A percentile compares a stretch with the other conserved stretches of the same genome.
These are phyloP conservation scores for Terana coerulea DNA, from an alignment of 768 basidiomycete species.

Conservation along the genomic window DNA sequence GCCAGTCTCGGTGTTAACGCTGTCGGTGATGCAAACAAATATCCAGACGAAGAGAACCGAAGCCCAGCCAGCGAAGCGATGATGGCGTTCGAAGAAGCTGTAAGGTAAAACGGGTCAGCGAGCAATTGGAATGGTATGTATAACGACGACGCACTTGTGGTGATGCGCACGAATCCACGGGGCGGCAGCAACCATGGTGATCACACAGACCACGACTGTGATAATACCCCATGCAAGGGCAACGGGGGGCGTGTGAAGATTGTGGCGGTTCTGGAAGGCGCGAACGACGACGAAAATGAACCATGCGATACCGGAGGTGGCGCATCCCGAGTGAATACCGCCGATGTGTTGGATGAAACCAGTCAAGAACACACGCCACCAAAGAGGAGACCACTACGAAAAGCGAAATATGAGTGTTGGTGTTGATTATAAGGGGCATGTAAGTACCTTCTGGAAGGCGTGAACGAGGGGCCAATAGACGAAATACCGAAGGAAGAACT, in stretches of 20 bases:
- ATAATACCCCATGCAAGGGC: conserved; percentile 50
- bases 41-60: conserved; percentile 51
- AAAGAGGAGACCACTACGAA: conserved; percentile 65
- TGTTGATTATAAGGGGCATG: not conserved
- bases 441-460: conserved; percentile 62
- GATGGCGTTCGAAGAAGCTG: conserved; percentile 77
- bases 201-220: conserved; percentile 49
- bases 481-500: conserved; percentile 70
- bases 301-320: conserved; percentile 67
- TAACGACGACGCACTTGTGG: conserved; percentile 55
- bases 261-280: conserved; percentile 45
- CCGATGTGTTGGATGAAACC: conserved; percentile 75
- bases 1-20: conserved; percentile 28
- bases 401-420: not conserved
- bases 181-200: conserved; percentile 62
- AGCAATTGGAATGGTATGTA: not conserved
- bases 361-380: conserved; percentile 68
- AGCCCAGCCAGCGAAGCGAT: conserved; percentile 76
- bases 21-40: conserved; percentile 64
- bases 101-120: not conserved
- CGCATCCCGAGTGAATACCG: conserved; percentile 79
- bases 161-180: conserved; percentile 80
- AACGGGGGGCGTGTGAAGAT: conserved; percentile 53
- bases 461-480: conserved; percentile 64
- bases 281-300: conserved; percentile 58